These are phyloP conservation scores for Sequoia sempervirens DNA, from an alignment of 75 land plant species.

Conservation along the genomic window DNA sequence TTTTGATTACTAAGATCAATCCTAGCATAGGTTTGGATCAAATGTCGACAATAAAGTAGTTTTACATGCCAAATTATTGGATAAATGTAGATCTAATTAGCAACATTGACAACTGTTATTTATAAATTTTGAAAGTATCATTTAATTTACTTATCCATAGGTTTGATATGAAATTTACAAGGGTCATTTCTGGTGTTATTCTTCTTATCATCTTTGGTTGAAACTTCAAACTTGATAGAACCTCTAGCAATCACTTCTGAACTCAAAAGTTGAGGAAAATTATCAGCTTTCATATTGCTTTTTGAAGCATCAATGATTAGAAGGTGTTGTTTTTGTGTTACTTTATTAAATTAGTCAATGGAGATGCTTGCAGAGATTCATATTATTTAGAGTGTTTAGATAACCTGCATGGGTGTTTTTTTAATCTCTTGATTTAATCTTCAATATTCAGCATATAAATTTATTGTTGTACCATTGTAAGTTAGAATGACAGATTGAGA, in stretches of 20 bases:
- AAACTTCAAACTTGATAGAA: neutral
- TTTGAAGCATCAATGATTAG: neutral
- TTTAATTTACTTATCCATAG: neutral
- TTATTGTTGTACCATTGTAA: neutral
- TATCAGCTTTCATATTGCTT: neutral
- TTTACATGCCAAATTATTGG: neutral
- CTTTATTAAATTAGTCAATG: neutral
- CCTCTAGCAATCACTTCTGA: neutral
- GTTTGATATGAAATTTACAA: neutral
- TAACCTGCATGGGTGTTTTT: neutral
- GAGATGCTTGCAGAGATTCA: neutral
- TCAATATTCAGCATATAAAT: neutral
- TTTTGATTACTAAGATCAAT: neutral
- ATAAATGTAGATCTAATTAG: neutral
- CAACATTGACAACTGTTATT: neutral
- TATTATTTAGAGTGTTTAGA: neutral
- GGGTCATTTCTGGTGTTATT: neutral
- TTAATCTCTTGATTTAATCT: neutral
- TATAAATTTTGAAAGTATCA: neutral
- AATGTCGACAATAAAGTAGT: neutral
- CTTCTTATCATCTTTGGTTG: neutral
- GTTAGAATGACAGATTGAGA: neutral
- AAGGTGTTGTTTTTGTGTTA: neutral
- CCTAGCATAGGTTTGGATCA: neutral
- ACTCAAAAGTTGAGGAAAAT: neutral